Conservation (phyloP, 2,329 filamentous ascomycete genomes). For the Epichloe glyceriae region DNA sequence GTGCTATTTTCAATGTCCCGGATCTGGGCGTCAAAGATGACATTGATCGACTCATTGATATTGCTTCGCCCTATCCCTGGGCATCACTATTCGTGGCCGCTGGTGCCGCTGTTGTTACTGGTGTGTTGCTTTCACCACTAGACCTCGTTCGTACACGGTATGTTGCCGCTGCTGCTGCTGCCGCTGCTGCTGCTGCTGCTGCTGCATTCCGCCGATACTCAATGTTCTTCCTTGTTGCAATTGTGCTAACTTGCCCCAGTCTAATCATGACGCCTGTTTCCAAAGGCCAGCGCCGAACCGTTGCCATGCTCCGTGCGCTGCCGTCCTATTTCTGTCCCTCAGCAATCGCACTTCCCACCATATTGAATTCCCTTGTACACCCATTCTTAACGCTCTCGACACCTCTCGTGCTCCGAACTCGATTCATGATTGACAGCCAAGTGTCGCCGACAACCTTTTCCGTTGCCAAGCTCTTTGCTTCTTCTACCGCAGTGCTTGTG, state of each 20-base stretch:
- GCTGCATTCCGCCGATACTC: too few relatives aligned
- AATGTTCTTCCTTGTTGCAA: neutral
- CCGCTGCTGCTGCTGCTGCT: conserved; percentile 19
- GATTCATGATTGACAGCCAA: conserved; percentile 70
- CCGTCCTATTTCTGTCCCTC: conserved; percentile 64
- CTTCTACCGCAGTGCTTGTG: conserved; percentile 66
- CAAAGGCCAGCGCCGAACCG: conserved; percentile 60
- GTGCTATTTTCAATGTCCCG: conserved; percentile 78
- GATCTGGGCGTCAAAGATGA: conserved; percentile 67
- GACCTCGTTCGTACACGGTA: conserved; percentile 73
- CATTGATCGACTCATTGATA: conserved; percentile 58
- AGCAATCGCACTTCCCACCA: conserved; percentile 64
- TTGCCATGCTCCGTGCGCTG: conserved; percentile 64
- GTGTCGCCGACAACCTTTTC: conserved; percentile 72
- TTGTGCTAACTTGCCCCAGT: conserved; percentile 25
- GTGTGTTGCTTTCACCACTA: conserved; percentile 70
- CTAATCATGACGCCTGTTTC: conserved; percentile 76
- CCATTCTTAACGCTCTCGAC: conserved; percentile 71
- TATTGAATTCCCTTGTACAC: conserved; percentile 75
- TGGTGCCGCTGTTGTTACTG: conserved; percentile 54
- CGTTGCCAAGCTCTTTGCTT: conserved; percentile 68
- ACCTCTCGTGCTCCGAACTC: conserved; percentile 74
- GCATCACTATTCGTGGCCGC: conserved; percentile 64
- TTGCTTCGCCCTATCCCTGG: conserved; percentile 70
- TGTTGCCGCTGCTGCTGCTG: neutral